Evolutionary conservation across 768 basidiomycete species (phyloP), one percentile per base, ranked within the genome.

Genomic region (Pleurotus citrinopileatus): DNA sequence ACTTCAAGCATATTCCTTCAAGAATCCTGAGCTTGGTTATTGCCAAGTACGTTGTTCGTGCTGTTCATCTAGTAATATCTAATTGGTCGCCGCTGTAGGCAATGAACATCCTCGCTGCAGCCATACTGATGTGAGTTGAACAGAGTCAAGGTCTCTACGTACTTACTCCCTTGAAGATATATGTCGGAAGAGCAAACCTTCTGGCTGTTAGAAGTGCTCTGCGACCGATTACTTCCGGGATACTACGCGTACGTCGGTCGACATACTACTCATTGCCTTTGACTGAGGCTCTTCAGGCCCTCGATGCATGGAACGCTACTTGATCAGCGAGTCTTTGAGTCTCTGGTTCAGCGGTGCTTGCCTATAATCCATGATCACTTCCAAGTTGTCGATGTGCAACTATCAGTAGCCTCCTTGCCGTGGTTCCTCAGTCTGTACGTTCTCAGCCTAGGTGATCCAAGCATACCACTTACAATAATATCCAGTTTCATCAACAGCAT

Each of bases 121-220:
- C 93, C n/a, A 87, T 96, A 62, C 75, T 96, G 48, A 94, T 95
- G 92, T 93, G 62, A 34, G 32, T 34, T 59, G 82, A 66, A 19
- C 0, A 19, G 42, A 34, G 8, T 20, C 13, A 48, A 6, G 42
- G 42, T 7, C 28, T 53, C 34, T 22, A 15, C 2, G 6, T 43
- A 12, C 34, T 37, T 27, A 63, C 48, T 10, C 4, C 15, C 2
- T 25, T 17, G 8, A 60, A 98, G 95, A 57, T 99, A 98, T 67
- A 94, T 97, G 93, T 96, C 94, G 2, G 97, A 99, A 70, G 97
- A 98, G 61, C 96, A 98, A 67, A 87, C 95, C 9, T 99, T 99
- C 67, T 98, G 95, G 95, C 76, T 98, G 4, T 78, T 99, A 4
- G 91, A 95, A 63, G 92, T 98, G 1, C 77, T 99, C 4, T 98